A percentile compares a stretch with the other conserved stretches of the same genome.
These are phyloP conservation scores for Trichoderma lentiforme DNA, from an alignment of 2,329 filamentous ascomycete species.

Conservation along the genomic window DNA sequence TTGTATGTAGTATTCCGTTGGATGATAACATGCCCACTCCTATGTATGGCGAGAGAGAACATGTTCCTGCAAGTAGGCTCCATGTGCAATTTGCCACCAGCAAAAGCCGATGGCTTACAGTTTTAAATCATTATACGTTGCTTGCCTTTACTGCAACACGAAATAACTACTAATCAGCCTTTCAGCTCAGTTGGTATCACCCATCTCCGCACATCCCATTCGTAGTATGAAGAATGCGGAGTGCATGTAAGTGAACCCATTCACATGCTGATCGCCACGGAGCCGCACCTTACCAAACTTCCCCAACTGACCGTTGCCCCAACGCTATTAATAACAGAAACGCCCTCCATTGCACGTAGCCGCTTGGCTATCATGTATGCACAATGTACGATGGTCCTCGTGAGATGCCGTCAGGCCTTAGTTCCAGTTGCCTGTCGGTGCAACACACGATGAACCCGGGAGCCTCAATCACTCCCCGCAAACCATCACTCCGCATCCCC, in stretches of 20 bases:
- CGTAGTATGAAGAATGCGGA: background rate
- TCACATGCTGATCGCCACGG: background rate
- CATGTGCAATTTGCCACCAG: background rate
- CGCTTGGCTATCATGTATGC: background rate
- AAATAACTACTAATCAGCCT: background rate
- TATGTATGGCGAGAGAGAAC: background rate
- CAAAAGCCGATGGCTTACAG: background rate
- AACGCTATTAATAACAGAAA: slow-evolving; percentile 14
- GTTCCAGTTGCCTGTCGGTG: background rate
- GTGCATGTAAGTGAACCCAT: background rate
- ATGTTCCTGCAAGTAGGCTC: too few relatives aligned
- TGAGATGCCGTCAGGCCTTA: background rate
- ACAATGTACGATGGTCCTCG: background rate
- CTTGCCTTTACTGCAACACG: background rate
- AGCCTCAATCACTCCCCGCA: background rate
- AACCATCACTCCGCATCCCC: background rate
- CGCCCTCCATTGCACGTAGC: background rate
- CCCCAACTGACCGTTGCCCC: background rate
- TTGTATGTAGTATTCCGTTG: background rate
- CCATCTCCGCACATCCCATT: background rate
- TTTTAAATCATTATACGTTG: background rate
- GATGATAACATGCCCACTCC: background rate
- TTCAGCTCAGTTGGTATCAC: background rate
- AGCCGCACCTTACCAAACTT: background rate
- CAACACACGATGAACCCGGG: background rate